Conservation (phyloP, 495 filamentous ascomycete genomes). For the Hypoxylon intermedium region DNA sequence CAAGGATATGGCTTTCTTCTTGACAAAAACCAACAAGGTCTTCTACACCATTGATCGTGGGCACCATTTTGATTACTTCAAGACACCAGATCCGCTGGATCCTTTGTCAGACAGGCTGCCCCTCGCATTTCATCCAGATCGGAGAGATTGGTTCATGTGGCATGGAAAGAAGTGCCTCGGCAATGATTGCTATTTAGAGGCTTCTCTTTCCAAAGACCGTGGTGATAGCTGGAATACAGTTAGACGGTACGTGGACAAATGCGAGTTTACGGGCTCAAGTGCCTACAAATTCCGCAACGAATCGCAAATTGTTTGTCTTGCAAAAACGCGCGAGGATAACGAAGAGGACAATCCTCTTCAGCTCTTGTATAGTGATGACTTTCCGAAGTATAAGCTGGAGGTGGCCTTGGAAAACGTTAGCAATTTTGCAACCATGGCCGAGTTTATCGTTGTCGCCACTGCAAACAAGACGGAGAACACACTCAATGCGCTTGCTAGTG, state of each 20-base stretch:
- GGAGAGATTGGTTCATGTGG: slow-evolving; percentile 90
- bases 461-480: slow-evolving; percentile 68
- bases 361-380: slow-evolving; percentile 76
- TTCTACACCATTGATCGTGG: slow-evolving; percentile 82
- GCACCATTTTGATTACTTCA: slow-evolving; percentile 69
- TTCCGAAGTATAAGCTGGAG: slow-evolving; percentile 66
- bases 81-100: slow-evolving; percentile 58
- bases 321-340: slow-evolving; percentile 69
- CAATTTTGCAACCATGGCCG: slow-evolving; percentile 88
- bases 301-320: slow-evolving; percentile 82
- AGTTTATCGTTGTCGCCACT: slow-evolving; percentile 91
- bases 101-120: slow-evolving; percentile 44
- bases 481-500: slow-evolving; percentile 78
- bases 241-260: slow-evolving; percentile 72
- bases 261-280: slow-evolving; percentile 76
- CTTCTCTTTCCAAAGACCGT: slow-evolving; percentile 74
- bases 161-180: slow-evolving; percentile 68
- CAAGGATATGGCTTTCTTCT: slow-evolving; percentile 83
- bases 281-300: slow-evolving; percentile 66
- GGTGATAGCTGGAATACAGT: slow-evolving; percentile 77
- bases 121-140: slow-evolving; percentile 78
- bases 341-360: slow-evolving; percentile 66
- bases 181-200: slow-evolving; percentile 73
- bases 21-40: slow-evolving; percentile 71
- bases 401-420: slow-evolving; percentile 72